phyloP scores from a whole-genome alignment of 176 grass and related monocot genomes.

The Puccinellia tenuiflora region DNA sequence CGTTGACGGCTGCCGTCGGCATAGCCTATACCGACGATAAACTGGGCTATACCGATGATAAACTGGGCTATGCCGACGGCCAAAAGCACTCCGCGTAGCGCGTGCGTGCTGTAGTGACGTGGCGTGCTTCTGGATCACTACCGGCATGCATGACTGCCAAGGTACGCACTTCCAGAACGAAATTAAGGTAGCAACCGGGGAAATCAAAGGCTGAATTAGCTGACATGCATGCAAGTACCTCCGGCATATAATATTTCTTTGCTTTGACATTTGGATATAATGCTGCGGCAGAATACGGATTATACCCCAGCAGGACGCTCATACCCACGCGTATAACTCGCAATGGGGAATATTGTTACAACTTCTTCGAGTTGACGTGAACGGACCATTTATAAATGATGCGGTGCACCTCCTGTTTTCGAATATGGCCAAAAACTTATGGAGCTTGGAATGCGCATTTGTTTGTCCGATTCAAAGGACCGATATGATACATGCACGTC shows the following conservation, averaged over 20 bases:
- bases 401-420: slow-evolving; percentile 14
- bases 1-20: no score
- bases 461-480: slow-evolving; percentile 31
- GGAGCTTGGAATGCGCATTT: slow-evolving; percentile 12
- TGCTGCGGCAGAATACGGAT: not conserved
- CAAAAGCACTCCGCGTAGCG: no score
- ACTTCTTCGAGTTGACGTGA: slow-evolving; percentile 20
- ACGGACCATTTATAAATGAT: slow-evolving; percentile 20
- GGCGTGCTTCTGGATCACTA: no score
- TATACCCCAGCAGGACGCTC: slow-evolving; percentile 15
- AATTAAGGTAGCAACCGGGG: not conserved
- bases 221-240: not conserved
- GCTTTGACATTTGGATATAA: slow-evolving; percentile 19
- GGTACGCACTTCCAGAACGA: not conserved
- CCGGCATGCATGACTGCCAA: not conserved
- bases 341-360: slow-evolving; percentile 7
- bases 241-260: not conserved
- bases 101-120: no score
- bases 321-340: not conserved
- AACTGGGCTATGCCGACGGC: no score
- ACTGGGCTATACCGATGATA: no score
- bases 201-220: not conserved
- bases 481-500: not conserved
- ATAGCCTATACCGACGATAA: no score
- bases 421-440: slow-evolving; percentile 1